Base-by-base conservation (phyloP, 148 eudicot species). In the Persicaria maculosa region DNA sequence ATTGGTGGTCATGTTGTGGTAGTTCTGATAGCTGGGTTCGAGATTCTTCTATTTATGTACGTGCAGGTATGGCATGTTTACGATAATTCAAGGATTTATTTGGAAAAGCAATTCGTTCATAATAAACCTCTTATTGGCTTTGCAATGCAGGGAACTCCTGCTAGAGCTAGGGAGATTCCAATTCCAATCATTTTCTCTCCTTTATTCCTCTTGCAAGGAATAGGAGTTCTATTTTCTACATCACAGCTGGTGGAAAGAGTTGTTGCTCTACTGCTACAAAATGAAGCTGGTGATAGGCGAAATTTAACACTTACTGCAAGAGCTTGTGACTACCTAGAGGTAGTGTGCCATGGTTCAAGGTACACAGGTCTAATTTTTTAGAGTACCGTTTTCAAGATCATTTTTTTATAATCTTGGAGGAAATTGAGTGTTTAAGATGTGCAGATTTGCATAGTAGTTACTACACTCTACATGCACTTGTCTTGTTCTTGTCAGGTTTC, bases 1-100 rank as follows among this genome's bases (percentile, higher is more conserved):
- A 88, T 89, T 78, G 97, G 98, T 76, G 98, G 97, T 71, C 97
- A 93, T 81, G 72, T 93, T 45, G 91, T 89, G 91, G 91, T 88
- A 81, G 76, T 91, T 78, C 97, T 94, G 44, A 76, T 93, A 55
- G 81, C 89, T 77, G 88, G 68, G 67, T 93, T 91, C 77, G 91
- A 91, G 81, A 78, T 93, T 68, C 90, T 93, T 50, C 94, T 93
- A 68, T 93, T 93, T 80, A 89, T 93, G 94, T 86, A 64, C 68
- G 83, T 93, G 75, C 93, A 87, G 97, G 98, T 93, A 83, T 48
- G 12, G 7, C 52, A 48, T 48, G 10, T 48, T 48, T 5, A 9
- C 6, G 52, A 48, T 8, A 12, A 48, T 48, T 48, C 12, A 48
- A n/a, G 5, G 6, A 11, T 53, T 16, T 53, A 15, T 11, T n/a